These are phyloP conservation scores for Fonsecaea erecta DNA, from an alignment of 2,329 filamentous ascomycete genomes.

Conservation along the genomic window DNA sequence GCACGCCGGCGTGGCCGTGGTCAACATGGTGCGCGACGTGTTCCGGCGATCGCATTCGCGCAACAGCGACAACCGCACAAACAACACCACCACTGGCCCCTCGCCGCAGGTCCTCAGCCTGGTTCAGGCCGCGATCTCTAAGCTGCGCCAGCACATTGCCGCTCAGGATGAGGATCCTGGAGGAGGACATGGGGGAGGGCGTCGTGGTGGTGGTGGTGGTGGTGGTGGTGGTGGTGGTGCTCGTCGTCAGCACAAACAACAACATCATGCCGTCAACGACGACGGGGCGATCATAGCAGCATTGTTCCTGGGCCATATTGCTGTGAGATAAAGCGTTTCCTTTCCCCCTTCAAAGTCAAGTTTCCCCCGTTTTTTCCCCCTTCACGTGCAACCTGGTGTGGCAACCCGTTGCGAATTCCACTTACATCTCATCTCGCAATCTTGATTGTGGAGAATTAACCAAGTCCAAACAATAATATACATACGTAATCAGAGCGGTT, in stretches of 20 bases:
- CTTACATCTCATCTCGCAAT: too few species aligned
- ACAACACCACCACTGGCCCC: not conserved
- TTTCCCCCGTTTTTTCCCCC: too few species aligned
- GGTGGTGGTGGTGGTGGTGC: too few species aligned
- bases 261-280: not conserved
- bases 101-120: conserved; percentile 3
- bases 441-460: too few species aligned
- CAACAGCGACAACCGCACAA: not conserved
- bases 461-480: too few species aligned
- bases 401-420: too few species aligned
- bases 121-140: not conserved
- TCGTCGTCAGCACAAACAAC: too few species aligned
- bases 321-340: conserved; percentile 7
- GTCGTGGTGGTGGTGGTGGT: too few species aligned
- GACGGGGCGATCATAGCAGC: conserved; percentile 2
- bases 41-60: not conserved
- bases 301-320: conserved; percentile 8
- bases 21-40: conserved; percentile 10
- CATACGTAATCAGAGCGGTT: conserved; percentile 5
- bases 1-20: conserved; percentile 9
- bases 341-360: not conserved
- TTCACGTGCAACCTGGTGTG: too few species aligned
- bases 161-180: not conserved
- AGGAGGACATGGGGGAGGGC: not conserved
- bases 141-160: conserved; percentile 1